phyloP scores from a whole-genome alignment of 495 filamentous ascomycete genomes.

The Cercophora newfieldiana region DNA sequence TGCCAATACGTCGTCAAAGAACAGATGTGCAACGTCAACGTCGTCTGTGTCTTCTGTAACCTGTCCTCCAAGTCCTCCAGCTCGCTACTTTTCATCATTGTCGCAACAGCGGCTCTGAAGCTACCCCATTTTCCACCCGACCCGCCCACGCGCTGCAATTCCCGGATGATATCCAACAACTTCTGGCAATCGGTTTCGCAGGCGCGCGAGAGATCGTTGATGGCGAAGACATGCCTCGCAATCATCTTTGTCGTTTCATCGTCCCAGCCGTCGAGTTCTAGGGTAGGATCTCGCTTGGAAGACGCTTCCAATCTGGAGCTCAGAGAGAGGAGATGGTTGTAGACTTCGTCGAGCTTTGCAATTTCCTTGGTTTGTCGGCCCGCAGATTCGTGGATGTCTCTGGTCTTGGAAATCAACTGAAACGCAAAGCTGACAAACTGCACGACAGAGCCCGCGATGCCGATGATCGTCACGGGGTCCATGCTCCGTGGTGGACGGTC shows the following conservation, averaged over 20 bases:
- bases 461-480: conserved; percentile 2
- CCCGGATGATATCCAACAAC: neutral
- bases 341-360: neutral
- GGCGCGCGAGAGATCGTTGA: neutral
- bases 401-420: conserved; percentile 6
- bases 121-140: neutral
- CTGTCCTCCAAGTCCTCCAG: conserved; percentile 1
- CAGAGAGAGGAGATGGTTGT: neutral
- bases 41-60: conserved; percentile 1
- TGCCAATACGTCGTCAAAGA: conserved; percentile 2
- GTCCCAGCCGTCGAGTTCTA: neutral
- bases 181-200: neutral
- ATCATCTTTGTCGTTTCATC: neutral
- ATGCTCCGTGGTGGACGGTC: neutral
- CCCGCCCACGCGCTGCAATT: neutral
- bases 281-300: neutral
- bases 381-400: neutral
- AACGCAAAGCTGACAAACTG: conserved; percentile 11
- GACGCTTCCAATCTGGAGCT: neutral
- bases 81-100: neutral
- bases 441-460: conserved; percentile 12
- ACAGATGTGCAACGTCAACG: neutral
- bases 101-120: neutral
- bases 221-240: neutral
- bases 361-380: neutral